Evolutionary conservation across 495 filamentous ascomycete genomes (phyloP).

Genomic region (Penicillium waksmanii): DNA sequence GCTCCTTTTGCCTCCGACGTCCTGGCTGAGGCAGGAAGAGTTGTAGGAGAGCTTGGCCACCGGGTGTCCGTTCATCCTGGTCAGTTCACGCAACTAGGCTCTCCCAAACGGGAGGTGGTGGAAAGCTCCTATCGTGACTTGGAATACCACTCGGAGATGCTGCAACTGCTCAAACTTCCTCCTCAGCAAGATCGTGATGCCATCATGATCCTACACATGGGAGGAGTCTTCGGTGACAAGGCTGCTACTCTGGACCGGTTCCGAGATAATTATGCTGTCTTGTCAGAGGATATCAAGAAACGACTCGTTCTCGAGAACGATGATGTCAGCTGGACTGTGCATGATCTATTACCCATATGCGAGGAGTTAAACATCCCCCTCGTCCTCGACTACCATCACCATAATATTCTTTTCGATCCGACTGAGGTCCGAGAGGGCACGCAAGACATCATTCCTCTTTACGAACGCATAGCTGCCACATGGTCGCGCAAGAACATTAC

Average conservation of each 20-base stretch:
- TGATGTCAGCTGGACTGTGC: conserved; percentile 87
- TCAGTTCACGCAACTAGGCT: conserved; percentile 90
- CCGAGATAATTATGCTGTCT: conserved; percentile 69
- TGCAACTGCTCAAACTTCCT: conserved; percentile 76
- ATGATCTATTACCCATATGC: conserved; percentile 88
- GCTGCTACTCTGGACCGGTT: conserved; percentile 80
- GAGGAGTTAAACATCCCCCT: conserved; percentile 92
- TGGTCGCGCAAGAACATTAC: conserved; percentile 87
- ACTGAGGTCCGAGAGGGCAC: conserved; percentile 80
- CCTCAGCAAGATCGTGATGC: conserved; percentile 84
- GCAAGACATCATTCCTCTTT: conserved; percentile 72
- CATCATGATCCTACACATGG: conserved; percentile 95
- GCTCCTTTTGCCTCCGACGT: conserved; percentile 83
- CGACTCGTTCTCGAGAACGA: conserved; percentile 93
- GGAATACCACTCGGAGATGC: conserved; percentile 86
- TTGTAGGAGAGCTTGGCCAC: conserved; percentile 81
- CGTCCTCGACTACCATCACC: conserved; percentile 92
- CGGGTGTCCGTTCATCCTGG: conserved; percentile 90
- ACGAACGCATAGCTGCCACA: conserved; percentile 75
- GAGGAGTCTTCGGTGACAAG: conserved; percentile 90
- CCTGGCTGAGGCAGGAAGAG: conserved; percentile 73
- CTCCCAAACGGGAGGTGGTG: conserved; percentile 74
- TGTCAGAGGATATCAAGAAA: conserved; percentile 71
- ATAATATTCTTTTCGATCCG: conserved; percentile 88
- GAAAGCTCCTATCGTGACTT: conserved; percentile 78